These are phyloP conservation scores for Naganishia sp. DNA, from an alignment of 1,284 basidiomycete genomes.

Conservation along the genomic window DNA sequence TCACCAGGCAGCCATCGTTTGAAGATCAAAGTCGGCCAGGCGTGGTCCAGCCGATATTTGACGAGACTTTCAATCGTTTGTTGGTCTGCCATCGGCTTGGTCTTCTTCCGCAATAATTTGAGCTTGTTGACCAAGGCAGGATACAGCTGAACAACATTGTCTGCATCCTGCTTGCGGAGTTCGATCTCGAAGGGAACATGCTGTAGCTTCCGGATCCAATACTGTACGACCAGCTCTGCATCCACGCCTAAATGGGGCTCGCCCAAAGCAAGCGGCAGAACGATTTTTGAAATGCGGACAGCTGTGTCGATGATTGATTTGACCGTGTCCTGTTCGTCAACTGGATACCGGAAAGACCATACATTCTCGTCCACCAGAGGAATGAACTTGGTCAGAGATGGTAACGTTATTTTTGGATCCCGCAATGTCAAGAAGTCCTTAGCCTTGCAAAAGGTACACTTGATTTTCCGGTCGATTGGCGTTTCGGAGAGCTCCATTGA, in stretches of 20 bases:
- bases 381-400: slow-evolving; percentile 22
- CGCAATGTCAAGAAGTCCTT: slow-evolving; percentile 16
- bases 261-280: slow-evolving; percentile 10
- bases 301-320: slow-evolving; percentile 19
- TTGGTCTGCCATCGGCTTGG: not conserved
- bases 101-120: slow-evolving; percentile 17
- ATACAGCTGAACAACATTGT: slow-evolving; percentile 18
- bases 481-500: slow-evolving; percentile 16
- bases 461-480: slow-evolving; percentile 18
- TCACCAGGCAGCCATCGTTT: slow-evolving; percentile 4
- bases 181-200: slow-evolving; percentile 32
- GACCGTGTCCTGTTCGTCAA: slow-evolving; percentile 27
- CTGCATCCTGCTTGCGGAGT: not conserved
- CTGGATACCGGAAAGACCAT: slow-evolving; percentile 20
- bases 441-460: slow-evolving; percentile 29
- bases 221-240: slow-evolving; percentile 27
- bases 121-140: slow-evolving; percentile 27
- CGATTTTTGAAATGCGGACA: slow-evolving; percentile 10
- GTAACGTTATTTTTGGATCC: slow-evolving; percentile 3
- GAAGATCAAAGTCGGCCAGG: slow-evolving; percentile 24
- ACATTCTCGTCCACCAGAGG: slow-evolving; percentile 21
- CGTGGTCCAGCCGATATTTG: not conserved
- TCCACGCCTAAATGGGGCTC: not conserved
- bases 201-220: slow-evolving; percentile 31
- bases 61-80: slow-evolving; percentile 26